Base-by-base conservation (phyloP, 495 filamentous ascomycete species). In the Bacidia rubella region DNA sequence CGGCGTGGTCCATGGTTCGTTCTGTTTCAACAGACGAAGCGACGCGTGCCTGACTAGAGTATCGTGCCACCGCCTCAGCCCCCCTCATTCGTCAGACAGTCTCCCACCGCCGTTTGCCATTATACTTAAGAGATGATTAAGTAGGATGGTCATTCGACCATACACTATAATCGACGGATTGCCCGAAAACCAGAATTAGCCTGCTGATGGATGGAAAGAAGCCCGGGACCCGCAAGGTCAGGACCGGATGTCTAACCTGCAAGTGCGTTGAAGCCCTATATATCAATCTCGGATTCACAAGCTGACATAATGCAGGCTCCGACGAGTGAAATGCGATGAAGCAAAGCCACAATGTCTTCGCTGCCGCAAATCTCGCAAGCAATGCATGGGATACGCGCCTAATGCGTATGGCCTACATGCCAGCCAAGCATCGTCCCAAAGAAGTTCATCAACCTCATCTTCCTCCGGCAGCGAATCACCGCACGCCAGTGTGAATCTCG, bases 301-400 rank as follows among this genome's bases (percentile, higher is more conserved):
- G 29, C 29, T 35, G 29, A 35, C 29, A 35, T 35, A 15, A 35
- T 26, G 23, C 53, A 74, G 71, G 54, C 58, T 63, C 19, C 65
- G 79, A 51, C 72, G 75, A 55, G 77, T 83, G 41, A 83, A 83
- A 64, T 83, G 79, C 66, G 79, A 79, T 66, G 79, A 83, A 64
- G 65, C 59, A 53, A 76, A 74, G 44, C 79, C 80, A 5, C 56
- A 66, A 11, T 83, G 79, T 55, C 62, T 62, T 24, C 72, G 74
- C 54, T 83, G 80, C 55, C 61, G 72, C 23, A 60, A 55, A 19
- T 72, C 70, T 0, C 71, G 73, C 1, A 65, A 73, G 3, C 65
- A 62, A 40, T 77, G 74, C 57, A 72, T 73, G 53, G 62, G 67
- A 17, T 70, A 70, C 51, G 40, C 40, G 22, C 4, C 4, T 7